These are phyloP conservation scores for Globisporangium ultimum DNA, from an alignment of 352 stramenopile genomes.

Conservation along the genomic window DNA sequence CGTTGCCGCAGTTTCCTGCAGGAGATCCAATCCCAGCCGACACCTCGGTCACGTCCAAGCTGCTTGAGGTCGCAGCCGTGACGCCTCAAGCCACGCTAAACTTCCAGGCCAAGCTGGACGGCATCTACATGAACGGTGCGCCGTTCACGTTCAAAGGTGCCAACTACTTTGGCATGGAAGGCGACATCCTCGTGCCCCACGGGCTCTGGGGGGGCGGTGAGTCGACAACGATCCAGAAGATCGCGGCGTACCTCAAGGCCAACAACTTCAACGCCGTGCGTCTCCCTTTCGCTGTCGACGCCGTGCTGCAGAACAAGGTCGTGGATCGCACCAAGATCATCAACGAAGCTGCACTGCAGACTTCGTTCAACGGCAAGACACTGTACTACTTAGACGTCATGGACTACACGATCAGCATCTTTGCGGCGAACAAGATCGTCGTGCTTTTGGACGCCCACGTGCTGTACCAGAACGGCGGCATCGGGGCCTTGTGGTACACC, in stretches of 20 bases:
- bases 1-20: background rate
- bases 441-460: conserved; percentile 18
- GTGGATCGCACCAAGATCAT: conserved; percentile 7
- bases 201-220: conserved; percentile 9
- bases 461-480: conserved; percentile 5
- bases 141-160: conserved; percentile 6
- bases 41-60: background rate
- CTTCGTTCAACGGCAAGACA: conserved; percentile 9
- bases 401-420: conserved; percentile 13
- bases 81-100: background rate
- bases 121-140: conserved; percentile 3
- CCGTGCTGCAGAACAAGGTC: background rate
- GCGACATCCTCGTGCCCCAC: conserved; percentile 6
- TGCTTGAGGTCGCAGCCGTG: background rate
- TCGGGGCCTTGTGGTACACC: conserved; percentile 15
- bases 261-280: conserved; percentile 14
- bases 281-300: conserved; percentile 3
- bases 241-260: conserved; percentile 3
- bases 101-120: background rate
- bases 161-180: conserved; percentile 12
- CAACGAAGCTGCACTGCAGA: conserved; percentile 5
- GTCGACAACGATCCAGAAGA: conserved; percentile 5
- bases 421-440: conserved; percentile 14
- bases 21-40: background rate
- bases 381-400: conserved; percentile 17